Percentiles rank a stretch among this genome's conserved stretches.
Conservation (phyloP, 1,284 basidiomycete species). For the Exobasidium rhododendri region DNA sequence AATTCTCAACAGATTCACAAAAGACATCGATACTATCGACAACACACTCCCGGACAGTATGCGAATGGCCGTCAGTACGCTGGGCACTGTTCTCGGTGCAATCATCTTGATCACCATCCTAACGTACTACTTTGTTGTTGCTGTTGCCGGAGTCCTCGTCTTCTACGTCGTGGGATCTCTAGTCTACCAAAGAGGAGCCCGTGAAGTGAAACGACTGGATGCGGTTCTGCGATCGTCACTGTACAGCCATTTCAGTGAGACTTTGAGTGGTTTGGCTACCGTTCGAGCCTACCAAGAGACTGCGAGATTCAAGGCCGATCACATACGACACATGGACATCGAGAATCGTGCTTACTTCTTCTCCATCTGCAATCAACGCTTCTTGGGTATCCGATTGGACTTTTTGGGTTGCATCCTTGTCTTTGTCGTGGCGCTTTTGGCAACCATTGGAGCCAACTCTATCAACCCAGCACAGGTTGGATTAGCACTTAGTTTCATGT, state of each 20-base stretch:
- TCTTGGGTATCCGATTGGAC: slow-evolving; percentile 70
- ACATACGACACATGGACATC: slow-evolving; percentile 67
- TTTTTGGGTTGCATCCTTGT: slow-evolving; percentile 51
- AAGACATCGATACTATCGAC: slow-evolving; percentile 81
- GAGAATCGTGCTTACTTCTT: slow-evolving; percentile 89
- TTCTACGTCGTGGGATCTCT: slow-evolving; percentile 58
- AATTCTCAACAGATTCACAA: slow-evolving; percentile 73
- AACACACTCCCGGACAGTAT: slow-evolving; percentile 60
- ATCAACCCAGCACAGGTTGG: slow-evolving; percentile 29
- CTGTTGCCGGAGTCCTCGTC: slow-evolving; percentile 55
- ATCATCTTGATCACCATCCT: slow-evolving; percentile 68
- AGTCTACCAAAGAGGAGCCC: slow-evolving; percentile 82
- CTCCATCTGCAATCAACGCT: slow-evolving; percentile 75
- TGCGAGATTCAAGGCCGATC: slow-evolving; percentile 61
- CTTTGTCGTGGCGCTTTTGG: slow-evolving; percentile 45
- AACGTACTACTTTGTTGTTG: slow-evolving; percentile 66
- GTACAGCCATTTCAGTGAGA: slow-evolving; percentile 84
- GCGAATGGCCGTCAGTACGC: slow-evolving; percentile 50
- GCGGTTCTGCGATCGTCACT: slow-evolving; percentile 66
- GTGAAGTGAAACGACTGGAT: slow-evolving; percentile 80
- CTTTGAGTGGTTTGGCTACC: slow-evolving; percentile 76
- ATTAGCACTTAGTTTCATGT: slow-evolving; percentile 48
- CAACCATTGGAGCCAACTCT: slow-evolving; percentile 28
- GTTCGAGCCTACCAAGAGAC: slow-evolving; percentile 71
- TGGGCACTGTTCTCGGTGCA: slow-evolving; percentile 60